phyloP scores from a whole-genome alignment of 1,139 yeast species.

The Lodderomyces oxycetoniae region DNA sequence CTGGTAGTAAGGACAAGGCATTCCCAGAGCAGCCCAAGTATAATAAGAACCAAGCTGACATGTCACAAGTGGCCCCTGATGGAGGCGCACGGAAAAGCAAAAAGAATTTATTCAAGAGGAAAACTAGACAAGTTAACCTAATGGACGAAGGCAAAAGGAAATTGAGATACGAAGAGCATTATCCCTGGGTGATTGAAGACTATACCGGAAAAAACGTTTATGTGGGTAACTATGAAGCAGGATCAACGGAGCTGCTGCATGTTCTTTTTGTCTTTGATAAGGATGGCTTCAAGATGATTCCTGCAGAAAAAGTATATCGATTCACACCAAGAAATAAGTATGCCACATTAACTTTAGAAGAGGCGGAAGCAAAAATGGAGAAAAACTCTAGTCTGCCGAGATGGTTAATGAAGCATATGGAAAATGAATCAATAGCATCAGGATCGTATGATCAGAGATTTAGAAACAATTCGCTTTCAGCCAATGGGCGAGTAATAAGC shows the following conservation, averaged over 20 bases:
- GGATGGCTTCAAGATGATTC: constrained; percentile 89
- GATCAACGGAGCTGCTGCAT: constrained; percentile 73
- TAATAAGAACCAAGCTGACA: constrained; percentile 31
- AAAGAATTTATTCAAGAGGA: constrained; percentile 62
- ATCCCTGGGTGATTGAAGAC: constrained; percentile 98
- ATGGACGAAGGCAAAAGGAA: constrained; percentile 79
- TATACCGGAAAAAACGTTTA: constrained; percentile 90
- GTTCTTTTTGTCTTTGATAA: constrained; percentile 82
- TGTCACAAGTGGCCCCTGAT: constrained; percentile 84
- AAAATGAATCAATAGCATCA: constrained; percentile 50
- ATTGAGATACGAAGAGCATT: constrained; percentile 88
- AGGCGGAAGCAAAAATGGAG: constrained; percentile 94
- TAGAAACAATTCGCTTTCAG: constrained; percentile 22
- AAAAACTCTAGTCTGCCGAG: constrained; percentile 76
- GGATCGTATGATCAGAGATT: constrained; percentile 47
- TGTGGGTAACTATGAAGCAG: constrained; percentile 96
- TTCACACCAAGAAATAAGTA: constrained; percentile 92
- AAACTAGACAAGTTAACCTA: constrained; percentile 77
- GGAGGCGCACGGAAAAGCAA: constrained; percentile 79
- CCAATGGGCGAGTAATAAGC: constrained; percentile 18
- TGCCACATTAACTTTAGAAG: constrained; percentile 90
- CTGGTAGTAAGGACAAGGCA: constrained; percentile 13
- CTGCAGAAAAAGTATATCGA: constrained; percentile 88
- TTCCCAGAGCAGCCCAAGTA: constrained; percentile 10
- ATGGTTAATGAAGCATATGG: constrained; percentile 93